These are phyloP conservation scores for Tricholoma matsutake DNA, from an alignment of 768 basidiomycete species.

Conservation along the genomic window DNA sequence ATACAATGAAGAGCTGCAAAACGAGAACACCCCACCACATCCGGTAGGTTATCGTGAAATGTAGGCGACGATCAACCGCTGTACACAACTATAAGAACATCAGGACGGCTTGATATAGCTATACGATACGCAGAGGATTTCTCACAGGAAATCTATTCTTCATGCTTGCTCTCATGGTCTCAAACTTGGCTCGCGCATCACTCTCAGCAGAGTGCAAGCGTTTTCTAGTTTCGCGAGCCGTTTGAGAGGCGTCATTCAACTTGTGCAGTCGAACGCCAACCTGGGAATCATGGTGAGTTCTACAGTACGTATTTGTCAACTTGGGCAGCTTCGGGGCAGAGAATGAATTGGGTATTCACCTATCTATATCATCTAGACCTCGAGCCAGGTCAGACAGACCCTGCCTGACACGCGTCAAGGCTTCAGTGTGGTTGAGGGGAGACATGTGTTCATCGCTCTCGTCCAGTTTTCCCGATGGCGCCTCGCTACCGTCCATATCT, in stretches of 20 bases:
- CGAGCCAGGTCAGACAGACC: slow-evolving; percentile 56
- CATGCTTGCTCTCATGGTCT: slow-evolving; percentile 33
- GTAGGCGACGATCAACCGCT: slow-evolving; percentile 19
- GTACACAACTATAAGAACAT: slow-evolving; percentile 11
- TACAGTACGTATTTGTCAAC: slow-evolving; percentile 16
- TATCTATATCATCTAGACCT: slow-evolving; percentile 55
- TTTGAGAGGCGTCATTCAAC: slow-evolving; percentile 12
- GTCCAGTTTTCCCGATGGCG: slow-evolving; percentile 17
- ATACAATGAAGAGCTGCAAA: slow-evolving; percentile 44
- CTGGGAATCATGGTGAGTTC: slow-evolving; percentile 34
- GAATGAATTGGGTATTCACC: slow-evolving; percentile 34
- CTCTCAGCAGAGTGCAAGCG: slow-evolving; percentile 41
- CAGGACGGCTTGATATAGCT: background rate
- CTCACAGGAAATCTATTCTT: slow-evolving; percentile 39
- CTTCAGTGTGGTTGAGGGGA: slow-evolving; percentile 42
- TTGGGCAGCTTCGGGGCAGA: background rate
- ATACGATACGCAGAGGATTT: background rate
- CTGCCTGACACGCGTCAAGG: slow-evolving; percentile 54
- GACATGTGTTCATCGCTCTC: slow-evolving; percentile 21
- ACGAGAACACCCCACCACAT: slow-evolving; percentile 32
- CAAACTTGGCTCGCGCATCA: slow-evolving; percentile 31
- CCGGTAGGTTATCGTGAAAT: slow-evolving; percentile 27
- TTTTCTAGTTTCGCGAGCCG: slow-evolving; percentile 41
- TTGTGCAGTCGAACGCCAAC: slow-evolving; percentile 28
- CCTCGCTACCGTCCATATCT: slow-evolving; percentile 42